phyloP scores from a whole-genome alignment of 2,329 filamentous ascomycete genomes.

The Pseudogymnoascus sp. region DNA sequence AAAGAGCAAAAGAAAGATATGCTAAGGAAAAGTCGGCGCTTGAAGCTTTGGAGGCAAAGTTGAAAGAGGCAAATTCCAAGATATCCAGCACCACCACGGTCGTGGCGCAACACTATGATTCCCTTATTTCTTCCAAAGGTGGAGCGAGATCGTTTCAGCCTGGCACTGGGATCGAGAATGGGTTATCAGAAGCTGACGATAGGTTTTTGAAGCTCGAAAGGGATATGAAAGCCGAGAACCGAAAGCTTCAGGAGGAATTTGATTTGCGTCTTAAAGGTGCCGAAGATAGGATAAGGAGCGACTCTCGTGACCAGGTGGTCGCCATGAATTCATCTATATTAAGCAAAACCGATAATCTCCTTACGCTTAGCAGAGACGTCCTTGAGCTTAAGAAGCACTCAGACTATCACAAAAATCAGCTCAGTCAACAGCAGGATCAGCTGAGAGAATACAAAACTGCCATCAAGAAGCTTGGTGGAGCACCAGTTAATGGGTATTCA shows the following conservation, averaged over 20 bases:
- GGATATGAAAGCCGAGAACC: background rate
- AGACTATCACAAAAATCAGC: background rate
- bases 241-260: background rate
- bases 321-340: background rate
- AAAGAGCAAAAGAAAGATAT: background rate
- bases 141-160: background rate
- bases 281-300: background rate
- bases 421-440: background rate
- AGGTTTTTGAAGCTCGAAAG: background rate
- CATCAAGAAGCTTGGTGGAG: background rate
- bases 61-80: background rate
- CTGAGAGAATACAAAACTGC: background rate
- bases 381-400: background rate
- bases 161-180: background rate
- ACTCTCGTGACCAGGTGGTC: background rate
- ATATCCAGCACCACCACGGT: background rate
- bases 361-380: background rate
- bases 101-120: background rate
- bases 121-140: background rate
- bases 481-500: background rate
- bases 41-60: background rate
- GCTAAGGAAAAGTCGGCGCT: background rate
- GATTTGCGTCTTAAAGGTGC: background rate
- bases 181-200: background rate
- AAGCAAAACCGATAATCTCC: background rate